Percentiles rank a stretch among this genome's conserved stretches.
These are phyloP conservation scores for Beauveria medogensis DNA, from an alignment of 2,329 filamentous ascomycete species.

Conservation along the genomic window DNA sequence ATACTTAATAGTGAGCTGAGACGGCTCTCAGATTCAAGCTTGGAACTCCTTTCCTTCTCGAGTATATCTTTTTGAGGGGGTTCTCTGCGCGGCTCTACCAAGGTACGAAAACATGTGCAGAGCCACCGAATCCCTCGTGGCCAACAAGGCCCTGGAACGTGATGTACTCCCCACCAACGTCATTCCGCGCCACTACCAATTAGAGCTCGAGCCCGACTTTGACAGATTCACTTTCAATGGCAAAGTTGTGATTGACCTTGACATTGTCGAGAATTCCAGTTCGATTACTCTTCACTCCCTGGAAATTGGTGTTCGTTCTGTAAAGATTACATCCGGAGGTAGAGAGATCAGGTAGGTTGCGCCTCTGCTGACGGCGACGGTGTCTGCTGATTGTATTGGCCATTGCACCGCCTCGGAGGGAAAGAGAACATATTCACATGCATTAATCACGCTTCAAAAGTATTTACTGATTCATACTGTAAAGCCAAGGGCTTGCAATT, in stretches of 20 bases:
- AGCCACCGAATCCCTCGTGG: not conserved
- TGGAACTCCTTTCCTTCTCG: not conserved
- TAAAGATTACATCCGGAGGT: constrained; percentile 35
- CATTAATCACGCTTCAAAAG: not conserved
- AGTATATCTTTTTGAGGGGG: not conserved
- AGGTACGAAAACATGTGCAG: not conserved
- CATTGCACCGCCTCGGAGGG: not conserved
- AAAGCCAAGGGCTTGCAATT: constrained; percentile 40
- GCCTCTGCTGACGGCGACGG: not conserved
- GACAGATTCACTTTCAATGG: constrained; percentile 82
- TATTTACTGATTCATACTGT: not conserved
- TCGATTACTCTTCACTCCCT: constrained; percentile 82
- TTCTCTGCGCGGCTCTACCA: not conserved
- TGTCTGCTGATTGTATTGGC: not conserved
- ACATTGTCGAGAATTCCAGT: constrained; percentile 74
- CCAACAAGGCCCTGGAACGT: constrained; percentile 33
- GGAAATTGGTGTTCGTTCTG: constrained; percentile 74
- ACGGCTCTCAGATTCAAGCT: not conserved
- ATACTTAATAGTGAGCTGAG: not conserved
- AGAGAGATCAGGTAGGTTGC: constrained; percentile 36
- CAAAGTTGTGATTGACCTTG: constrained; percentile 75
- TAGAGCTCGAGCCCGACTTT: constrained; percentile 87
- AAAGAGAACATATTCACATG: no score
- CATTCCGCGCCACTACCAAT: constrained; percentile 79
- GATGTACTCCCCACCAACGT: constrained; percentile 89